Evolutionary conservation across 1,139 yeast species (phyloP), one percentile per base, ranked within the genome.

Genomic region (Candida mesenterica): DNA sequence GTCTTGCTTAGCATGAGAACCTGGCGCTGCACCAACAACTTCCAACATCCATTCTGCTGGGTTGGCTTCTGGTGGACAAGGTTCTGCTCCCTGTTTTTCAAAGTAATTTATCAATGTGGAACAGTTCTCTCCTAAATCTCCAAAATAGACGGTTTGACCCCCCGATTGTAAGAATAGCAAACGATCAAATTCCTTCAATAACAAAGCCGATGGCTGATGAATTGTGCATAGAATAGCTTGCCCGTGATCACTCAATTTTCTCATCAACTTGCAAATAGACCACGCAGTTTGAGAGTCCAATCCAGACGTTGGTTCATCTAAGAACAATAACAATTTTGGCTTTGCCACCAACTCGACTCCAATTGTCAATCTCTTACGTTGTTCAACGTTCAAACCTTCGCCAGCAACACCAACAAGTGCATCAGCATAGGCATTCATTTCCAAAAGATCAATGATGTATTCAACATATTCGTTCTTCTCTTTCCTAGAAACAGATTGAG

Each of bases 231-330:
- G 62, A 50, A 85, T 80, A 28, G 95, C 90, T 61, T 85, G 95
- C 16, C 95, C 95, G 46, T 79, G 80, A 55, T 77, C 69, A 15
- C 92, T 84, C 39, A 85, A 69, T 55, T 79, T 81, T 59, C 87
- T 75, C 76, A 85, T 76, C 57, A 86, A 68, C 53, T 80, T 79
- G 57, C 87, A 79, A 50, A 84, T 79, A 15, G 92, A 78, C 95
- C 95, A 85, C 5, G 96, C 95, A 38, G 95, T 83, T 61, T 87
- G 95, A 16, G 96, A 86, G 57, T 88, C 96, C 48, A 88, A 70
- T 53, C 96, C 96, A 5, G 96, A 87, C 16, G 96, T 88, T 7
- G 96, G 96, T 57, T 88, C 96, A 63, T 88, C 96, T 52, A 88
- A 72, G 61, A 88, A 88, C 38, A 88, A 66, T 43, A 88, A 65